Evolutionary conservation across 2,329 filamentous ascomycete species (phyloP), one percentile per base, ranked within the genome.

Genomic region (Phyllosticta citribraziliensis): DNA sequence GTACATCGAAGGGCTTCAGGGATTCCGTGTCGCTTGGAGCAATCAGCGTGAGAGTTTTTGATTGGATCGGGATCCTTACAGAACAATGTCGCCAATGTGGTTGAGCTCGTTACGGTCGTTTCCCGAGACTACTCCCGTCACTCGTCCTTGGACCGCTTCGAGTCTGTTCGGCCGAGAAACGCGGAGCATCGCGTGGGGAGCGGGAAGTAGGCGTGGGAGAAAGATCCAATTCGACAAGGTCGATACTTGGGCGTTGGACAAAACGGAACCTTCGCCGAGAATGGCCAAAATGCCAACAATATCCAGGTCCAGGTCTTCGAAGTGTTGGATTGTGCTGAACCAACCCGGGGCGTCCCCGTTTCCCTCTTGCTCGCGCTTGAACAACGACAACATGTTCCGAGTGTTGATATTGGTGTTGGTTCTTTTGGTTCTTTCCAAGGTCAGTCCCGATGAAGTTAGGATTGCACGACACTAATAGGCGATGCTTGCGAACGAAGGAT

Each of bases 221-320:
- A 76, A 79, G 64, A 78, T 78, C 67, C 79, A 76, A 67, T 68
- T 72, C 11, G 79, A 80, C 5, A 81, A 71, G 0, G 78, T 78
- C 5, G 77, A 75, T 22, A 81, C 77, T 66, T 80, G 78, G 19
- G 79, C 78, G 64, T 79, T 80, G 52, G 77, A 75, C 6, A 77
- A 70, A 22, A 81, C 74, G 55, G 75, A 79, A 70, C 78, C 78
- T 68, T 81, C 79, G 54, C 79, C 79, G 27, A 81, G 69, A 64
- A 82, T 78, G 62, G 79, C 79, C n/a, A 82, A 76, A 67, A 81
- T 81, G 67, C 80, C 80, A 62, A 82, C 80, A 55, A 82, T 81
- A 66, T 82, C 80, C 55, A 82, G 75, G 65, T 82, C 79, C 57
- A 82, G 73, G 56, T 74, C 51, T 17, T 19, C 24, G 51, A 61